Conservation (phyloP, 176 grass and related monocot species). For the Phragmites australis region DNA sequence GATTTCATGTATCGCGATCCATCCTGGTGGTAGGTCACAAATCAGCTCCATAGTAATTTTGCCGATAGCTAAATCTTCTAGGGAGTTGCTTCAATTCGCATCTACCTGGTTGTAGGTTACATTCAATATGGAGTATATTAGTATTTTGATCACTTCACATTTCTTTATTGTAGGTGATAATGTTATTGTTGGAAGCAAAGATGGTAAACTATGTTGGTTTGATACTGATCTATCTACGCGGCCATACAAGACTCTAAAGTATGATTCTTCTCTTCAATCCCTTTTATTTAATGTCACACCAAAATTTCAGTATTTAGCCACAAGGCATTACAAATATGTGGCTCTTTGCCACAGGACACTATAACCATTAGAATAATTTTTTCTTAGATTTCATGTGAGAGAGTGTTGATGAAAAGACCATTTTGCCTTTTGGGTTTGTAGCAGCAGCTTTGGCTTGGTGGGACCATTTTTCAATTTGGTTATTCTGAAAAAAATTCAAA, state of each 20-base stretch:
- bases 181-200: constrained; percentile 93
- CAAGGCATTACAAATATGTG: too few relatives aligned
- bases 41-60: constrained; percentile 22
- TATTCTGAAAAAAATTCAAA: too few relatives aligned
- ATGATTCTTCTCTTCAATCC: constrained; percentile 33
- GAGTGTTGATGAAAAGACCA: too few relatives aligned
- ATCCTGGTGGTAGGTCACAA: constrained; percentile 73
- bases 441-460: too few relatives aligned
- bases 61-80: background rate
- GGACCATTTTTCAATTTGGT: too few relatives aligned
- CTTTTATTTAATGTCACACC: constrained; percentile 1
- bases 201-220: constrained; percentile 98
- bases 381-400: too few relatives aligned
- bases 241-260: constrained; percentile 89
- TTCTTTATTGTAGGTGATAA: constrained; percentile 76
- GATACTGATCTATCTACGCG: constrained; percentile 84
- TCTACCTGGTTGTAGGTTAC: background rate
- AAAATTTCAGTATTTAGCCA: too few relatives aligned
- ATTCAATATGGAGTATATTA: background rate
- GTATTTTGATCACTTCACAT: background rate
- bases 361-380: too few relatives aligned
- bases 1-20: constrained; percentile 83
- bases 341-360: too few relatives aligned
- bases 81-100: background rate
- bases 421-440: too few relatives aligned